A percentile compares a stretch with the other conserved stretches of the same genome.
Evolutionary conservation across 1,139 yeast species (phyloP).

Genomic region (Diutina scorzettiae): DNA sequence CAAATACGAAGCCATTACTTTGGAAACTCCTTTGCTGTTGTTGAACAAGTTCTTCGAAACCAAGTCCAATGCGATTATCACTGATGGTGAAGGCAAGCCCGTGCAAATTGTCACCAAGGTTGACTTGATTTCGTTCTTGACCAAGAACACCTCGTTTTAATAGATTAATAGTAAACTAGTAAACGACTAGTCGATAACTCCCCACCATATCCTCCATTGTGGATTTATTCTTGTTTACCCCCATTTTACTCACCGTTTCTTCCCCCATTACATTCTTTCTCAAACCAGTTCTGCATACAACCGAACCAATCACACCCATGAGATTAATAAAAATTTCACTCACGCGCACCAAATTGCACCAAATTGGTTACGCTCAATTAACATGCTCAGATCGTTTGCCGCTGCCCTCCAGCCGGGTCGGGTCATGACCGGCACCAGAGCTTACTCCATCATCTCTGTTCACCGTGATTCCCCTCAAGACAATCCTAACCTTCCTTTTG

Average conservation of each 20-base stretch:
- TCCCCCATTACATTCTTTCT: too few species aligned
- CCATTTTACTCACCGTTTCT: too few species aligned
- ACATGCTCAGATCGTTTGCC: constrained; percentile 5
- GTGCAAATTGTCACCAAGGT: constrained; percentile 83
- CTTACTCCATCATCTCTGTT: constrained; percentile 34
- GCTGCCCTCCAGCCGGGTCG: constrained; percentile 2
- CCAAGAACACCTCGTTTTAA: constrained; percentile 16
- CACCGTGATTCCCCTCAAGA: constrained; percentile 66
- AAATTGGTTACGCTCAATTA: not conserved
- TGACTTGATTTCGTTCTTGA: constrained; percentile 61
- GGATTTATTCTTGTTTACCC: too few species aligned
- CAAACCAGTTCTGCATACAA: constrained; percentile 3
- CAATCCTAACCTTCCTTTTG: constrained; percentile 61
- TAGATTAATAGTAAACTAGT: too few species aligned
- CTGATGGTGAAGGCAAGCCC: constrained; percentile 61
- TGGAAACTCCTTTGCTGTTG: constrained; percentile 54
- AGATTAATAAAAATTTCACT: constrained; percentile 5
- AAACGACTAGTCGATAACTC: too few species aligned
- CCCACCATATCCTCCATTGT: too few species aligned
- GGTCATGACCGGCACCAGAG: not conserved
- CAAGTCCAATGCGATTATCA: constrained; percentile 76
- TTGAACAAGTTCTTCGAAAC: constrained; percentile 77
- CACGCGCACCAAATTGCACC: constrained; percentile 4
- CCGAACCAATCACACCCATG: constrained; percentile 3
- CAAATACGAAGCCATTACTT: constrained; percentile 56